These are phyloP conservation scores for Carex sylvatica DNA, from an alignment of 202 grass and related monocot species.

Conservation along the genomic window DNA sequence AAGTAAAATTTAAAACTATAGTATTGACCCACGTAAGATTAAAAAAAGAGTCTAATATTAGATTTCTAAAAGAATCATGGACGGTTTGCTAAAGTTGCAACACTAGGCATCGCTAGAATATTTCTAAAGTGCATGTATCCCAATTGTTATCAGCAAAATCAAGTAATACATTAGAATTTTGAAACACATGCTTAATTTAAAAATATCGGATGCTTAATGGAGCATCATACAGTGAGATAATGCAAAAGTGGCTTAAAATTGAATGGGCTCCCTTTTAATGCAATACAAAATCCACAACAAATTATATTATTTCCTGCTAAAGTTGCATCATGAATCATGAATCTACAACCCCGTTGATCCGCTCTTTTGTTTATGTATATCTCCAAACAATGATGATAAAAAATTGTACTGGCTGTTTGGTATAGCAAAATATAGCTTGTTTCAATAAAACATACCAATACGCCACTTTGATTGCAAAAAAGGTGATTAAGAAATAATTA, in stretches of 20 bases:
- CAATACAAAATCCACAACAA: not conserved
- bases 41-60: not conserved
- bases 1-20: not conserved
- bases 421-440: no score
- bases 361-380: no score
- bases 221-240: conserved; percentile 10
- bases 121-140: not conserved
- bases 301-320: not conserved
- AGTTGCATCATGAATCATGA: no score
- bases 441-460: no score
- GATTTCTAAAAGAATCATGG: not conserved
- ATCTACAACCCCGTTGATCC: no score
- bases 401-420: no score
- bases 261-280: not conserved
- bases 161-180: not conserved
- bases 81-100: not conserved
- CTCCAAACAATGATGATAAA: no score
- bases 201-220: not conserved
- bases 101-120: not conserved
- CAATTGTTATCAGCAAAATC: not conserved
- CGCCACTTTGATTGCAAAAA: no score
- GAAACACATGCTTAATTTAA: not conserved
- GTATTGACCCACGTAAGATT: no score
- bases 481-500: not conserved
- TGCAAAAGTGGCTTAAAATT: not conserved